Evolutionary conservation across 257 asterid genomes (phyloP).

Genomic region (Schizonepeta tenuifolia): DNA sequence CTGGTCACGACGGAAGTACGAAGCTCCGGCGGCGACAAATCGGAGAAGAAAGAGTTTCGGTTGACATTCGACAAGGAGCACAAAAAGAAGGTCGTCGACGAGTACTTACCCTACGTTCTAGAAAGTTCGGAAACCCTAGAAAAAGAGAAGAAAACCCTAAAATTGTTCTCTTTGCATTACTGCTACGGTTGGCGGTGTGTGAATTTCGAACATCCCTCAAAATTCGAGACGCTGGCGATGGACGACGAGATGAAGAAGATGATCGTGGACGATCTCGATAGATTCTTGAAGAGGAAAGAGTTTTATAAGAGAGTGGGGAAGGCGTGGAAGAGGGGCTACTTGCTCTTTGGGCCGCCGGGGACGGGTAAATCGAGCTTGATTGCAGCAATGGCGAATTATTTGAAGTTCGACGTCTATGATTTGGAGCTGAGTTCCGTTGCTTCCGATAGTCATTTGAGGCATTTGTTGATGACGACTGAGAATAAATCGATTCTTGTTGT

Average conservation of each 20-base stretch:
- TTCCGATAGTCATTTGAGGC: slow-evolving; percentile 47
- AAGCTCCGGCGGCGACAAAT: too few relatives aligned
- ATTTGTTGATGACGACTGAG: slow-evolving; percentile 46
- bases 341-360: slow-evolving; percentile 58
- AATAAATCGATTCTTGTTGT: slow-evolving; percentile 69
- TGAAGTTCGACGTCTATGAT: slow-evolving; percentile 56
- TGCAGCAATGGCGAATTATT: slow-evolving; percentile 62
- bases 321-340: slow-evolving; percentile 64
- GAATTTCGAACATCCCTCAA: slow-evolving; percentile 58
- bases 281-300: slow-evolving; percentile 46
- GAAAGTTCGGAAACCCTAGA: slow-evolving; percentile 23
- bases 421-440: slow-evolving; percentile 48
- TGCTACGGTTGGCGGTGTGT: slow-evolving; percentile 37
- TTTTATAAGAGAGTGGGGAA: slow-evolving; percentile 53
- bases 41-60: too few relatives aligned
- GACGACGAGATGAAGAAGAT: slow-evolving; percentile 46
- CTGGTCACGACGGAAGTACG: background rate
- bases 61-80: slow-evolving; percentile 50
- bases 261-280: slow-evolving; percentile 53
- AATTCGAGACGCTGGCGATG: slow-evolving; percentile 52
- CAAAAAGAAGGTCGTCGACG: slow-evolving; percentile 37
- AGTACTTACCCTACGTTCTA: slow-evolving; percentile 48
- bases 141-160: slow-evolving; percentile 45
- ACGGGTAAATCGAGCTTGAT: slow-evolving; percentile 62
- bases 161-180: slow-evolving; percentile 30